A percentile compares a stretch with the other conserved stretches of the same genome.
phyloP scores from a whole-genome alignment of 768 basidiomycete species.

The Lactifluus volemus region DNA sequence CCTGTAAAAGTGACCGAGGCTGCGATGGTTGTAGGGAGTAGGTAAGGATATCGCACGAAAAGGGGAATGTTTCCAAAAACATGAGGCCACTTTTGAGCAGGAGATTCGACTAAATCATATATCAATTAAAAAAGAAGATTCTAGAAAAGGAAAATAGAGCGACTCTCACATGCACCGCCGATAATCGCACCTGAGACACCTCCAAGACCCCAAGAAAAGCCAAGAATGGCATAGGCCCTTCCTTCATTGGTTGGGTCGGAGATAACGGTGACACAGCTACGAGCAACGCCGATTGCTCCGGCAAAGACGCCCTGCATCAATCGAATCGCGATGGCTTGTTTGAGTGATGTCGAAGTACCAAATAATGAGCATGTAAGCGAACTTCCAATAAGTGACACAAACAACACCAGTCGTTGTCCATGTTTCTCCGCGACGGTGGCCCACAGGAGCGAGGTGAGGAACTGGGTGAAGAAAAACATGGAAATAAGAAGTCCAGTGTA shows the following conservation, averaged over 20 bases:
- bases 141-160: not conserved
- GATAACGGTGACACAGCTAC: conserved; percentile 77
- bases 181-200: conserved; percentile 87
- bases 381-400: conserved; percentile 78
- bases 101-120: conserved; percentile 63
- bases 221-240: conserved; percentile 88
- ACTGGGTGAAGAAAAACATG: conserved; percentile 90
- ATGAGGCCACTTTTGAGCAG: conserved; percentile 79
- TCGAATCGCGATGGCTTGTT: conserved; percentile 79
- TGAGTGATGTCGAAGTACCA: conserved; percentile 64
- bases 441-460: conserved; percentile 92
- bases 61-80: conserved; percentile 57
- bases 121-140: not conserved
- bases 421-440: conserved; percentile 92
- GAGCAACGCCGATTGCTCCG: conserved; percentile 90
- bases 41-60: conserved; percentile 79
- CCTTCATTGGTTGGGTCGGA: conserved; percentile 92
- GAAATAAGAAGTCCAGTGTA: conserved; percentile 84
- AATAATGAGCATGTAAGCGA: conserved; percentile 71
- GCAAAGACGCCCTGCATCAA: conserved; percentile 88
- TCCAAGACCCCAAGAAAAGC: conserved; percentile 94
- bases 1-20: conserved; percentile 67
- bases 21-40: conserved; percentile 78
- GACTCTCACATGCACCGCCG: conserved; percentile 65
- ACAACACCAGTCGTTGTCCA: conserved; percentile 76